A percentile compares a stretch with the other conserved stretches of the same genome.
Evolutionary conservation across 1,139 yeast genomes (phyloP).

Genomic region (Suhomyces taliae): DNA sequence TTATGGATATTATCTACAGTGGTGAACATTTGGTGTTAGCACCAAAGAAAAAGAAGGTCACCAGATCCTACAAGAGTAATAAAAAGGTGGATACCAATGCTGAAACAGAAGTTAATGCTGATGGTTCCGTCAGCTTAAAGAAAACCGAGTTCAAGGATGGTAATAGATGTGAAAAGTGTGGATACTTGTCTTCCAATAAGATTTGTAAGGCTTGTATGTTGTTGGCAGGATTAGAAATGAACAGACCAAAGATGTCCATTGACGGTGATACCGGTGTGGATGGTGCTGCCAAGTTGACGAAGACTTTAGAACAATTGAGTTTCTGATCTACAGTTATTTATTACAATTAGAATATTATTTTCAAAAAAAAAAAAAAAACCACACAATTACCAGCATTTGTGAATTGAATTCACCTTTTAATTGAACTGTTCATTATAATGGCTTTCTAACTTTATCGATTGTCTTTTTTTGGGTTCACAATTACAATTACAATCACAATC

Average conservation of each 20-base stretch:
- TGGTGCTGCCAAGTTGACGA: constrained; percentile 71
- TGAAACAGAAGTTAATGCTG: constrained; percentile 55
- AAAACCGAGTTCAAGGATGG: constrained; percentile 51
- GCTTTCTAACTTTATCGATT: too few relatives aligned
- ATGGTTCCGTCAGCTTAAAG: constrained; percentile 58
- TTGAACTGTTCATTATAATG: too few relatives aligned
- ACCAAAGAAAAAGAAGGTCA: constrained; percentile 46
- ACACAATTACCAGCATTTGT: too few relatives aligned
- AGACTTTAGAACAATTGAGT: constrained; percentile 62
- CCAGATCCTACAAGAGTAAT: constrained; percentile 31
- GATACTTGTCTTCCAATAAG: constrained; percentile 83
- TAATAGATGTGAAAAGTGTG: constrained; percentile 83
- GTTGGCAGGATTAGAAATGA: constrained; percentile 78
- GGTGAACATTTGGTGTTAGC: constrained; percentile 83
- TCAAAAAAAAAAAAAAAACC: too few relatives aligned
- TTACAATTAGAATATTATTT: too few relatives aligned
- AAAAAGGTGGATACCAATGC: constrained; percentile 16
- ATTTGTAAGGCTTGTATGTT: constrained; percentile 93
- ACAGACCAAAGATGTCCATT: constrained; percentile 59
- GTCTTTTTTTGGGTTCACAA: too few relatives aligned
- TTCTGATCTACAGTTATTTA: constrained; percentile 34
- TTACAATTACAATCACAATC: too few relatives aligned
- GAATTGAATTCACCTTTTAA: too few relatives aligned
- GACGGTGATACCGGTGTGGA: constrained; percentile 51
- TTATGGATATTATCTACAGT: constrained; percentile 89